Base-by-base conservation (phyloP, 2,329 filamentous ascomycete species). In the Lasiodiplodia hormozganensis region DNA sequence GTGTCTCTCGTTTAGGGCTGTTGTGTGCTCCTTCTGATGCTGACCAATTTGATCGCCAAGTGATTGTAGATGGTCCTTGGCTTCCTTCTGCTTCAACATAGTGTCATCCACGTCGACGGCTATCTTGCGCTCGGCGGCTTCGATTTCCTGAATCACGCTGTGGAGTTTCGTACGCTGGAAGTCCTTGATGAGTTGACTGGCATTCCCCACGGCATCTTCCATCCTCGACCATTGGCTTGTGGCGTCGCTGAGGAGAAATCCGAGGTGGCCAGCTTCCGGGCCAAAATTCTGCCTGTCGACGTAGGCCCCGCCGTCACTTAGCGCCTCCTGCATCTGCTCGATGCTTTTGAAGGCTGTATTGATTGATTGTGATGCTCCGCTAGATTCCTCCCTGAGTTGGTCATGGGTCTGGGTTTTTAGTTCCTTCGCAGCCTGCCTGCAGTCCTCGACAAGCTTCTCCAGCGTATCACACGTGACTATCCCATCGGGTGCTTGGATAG, bases 221-320 rank as follows among this genome's bases (percentile, higher is more conserved):
- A 56, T 3, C 28, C n/a, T 28, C 8, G 53, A 31, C 53, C 53
- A 56, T n/a, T 56, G 53, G 18, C 25, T 11, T 4, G 53, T 56
- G 25, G 53, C 53, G 28, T 56, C 53, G 7, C 53, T 31, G 18
- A 56, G 25, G 28, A 56, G 53, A 8, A 56, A 56, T 21, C 53
- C 23, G 28, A 56, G 53, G 34, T 56, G 53, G 14, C 25, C 53
- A 34, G 53, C 53, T 31, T 56, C 53, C 4, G 53, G 28, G 16
- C 31, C 16, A 10, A 56, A 56, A 31, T 56, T 18, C 28, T 56
- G 28, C 16, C 31, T 56, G 16, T 56, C 28, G 34, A 16, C 28
- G n/a, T 56, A 56, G 16, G 53, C 53, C 14, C 28, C 53, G 53
- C 53, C 53, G 25, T 56, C 53, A 28, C 25, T 56, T 18, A 56